Percentiles rank a stretch among this genome's conserved stretches.
These are phyloP conservation scores for Penicillium argentinense DNA, from an alignment of 495 filamentous ascomycete species.

Conservation along the genomic window DNA sequence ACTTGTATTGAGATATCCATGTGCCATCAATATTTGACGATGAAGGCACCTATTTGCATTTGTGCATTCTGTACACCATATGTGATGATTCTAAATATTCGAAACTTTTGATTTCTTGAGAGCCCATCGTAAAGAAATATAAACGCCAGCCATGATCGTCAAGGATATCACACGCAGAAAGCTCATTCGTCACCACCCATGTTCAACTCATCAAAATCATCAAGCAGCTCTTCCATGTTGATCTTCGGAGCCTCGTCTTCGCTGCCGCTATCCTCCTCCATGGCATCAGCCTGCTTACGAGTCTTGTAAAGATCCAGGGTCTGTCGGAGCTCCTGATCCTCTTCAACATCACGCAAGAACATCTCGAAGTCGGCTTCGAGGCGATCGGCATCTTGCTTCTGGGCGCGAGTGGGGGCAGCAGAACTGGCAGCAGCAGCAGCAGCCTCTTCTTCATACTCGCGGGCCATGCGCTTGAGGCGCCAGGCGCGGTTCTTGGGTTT, in stretches of 20 bases:
- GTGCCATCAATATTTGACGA: not conserved
- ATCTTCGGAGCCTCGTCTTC: constrained; percentile 75
- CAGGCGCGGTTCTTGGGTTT: constrained; percentile 85
- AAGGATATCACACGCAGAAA: constrained; percentile 27
- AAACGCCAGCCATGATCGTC: constrained; percentile 35
- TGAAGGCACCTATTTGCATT: constrained; percentile 1
- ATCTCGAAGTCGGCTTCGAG: constrained; percentile 92
- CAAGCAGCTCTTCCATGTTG: constrained; percentile 79
- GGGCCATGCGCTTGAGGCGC: constrained; percentile 90
- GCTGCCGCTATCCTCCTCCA: constrained; percentile 60
- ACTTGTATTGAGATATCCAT: constrained; percentile 4
- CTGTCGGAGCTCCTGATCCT: constrained; percentile 82
- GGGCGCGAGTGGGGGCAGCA: constrained; percentile 52
- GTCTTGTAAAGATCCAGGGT: constrained; percentile 86
- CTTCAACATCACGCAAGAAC: constrained; percentile 96
- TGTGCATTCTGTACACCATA: constrained; percentile 10
- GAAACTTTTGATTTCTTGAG: constrained; percentile 19
- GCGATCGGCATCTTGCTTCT: constrained; percentile 68
- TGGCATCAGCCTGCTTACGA: constrained; percentile 54
- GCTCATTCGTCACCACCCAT: constrained; percentile 54
- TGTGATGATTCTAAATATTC: constrained; percentile 13
- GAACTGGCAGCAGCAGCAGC: constrained; percentile 21
- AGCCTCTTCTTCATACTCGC: constrained; percentile 75
- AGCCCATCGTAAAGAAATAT: constrained; percentile 13
- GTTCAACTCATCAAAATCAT: constrained; percentile 83